Percentiles rank a stretch among this genome's conserved stretches.
These are phyloP conservation scores for Erucastrum elatum DNA, from an alignment of 345 rosid species.

Conservation along the genomic window DNA sequence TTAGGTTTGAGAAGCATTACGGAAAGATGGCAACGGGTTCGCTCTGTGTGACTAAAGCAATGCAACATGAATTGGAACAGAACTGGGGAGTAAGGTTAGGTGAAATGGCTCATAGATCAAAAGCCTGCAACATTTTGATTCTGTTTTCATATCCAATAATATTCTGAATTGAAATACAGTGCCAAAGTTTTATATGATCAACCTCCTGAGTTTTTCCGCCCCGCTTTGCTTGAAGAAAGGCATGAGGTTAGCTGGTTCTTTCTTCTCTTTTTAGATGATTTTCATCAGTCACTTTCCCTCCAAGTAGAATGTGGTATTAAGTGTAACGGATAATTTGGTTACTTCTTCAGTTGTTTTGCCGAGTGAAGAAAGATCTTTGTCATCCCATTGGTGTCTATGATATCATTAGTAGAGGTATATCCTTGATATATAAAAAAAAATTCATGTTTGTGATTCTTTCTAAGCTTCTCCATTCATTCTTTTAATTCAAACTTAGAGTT, in stretches of 20 bases:
- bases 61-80: slow-evolving; percentile 96
- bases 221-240: slow-evolving; percentile 72
- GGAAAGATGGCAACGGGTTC: slow-evolving; percentile 89
- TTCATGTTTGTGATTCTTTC: slow-evolving; percentile 15
- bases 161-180: slow-evolving; percentile 42
- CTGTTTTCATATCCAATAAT: background rate
- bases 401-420: slow-evolving; percentile 62
- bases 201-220: slow-evolving; percentile 89
- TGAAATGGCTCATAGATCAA: slow-evolving; percentile 30
- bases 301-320: background rate
- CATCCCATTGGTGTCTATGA: slow-evolving; percentile 60
- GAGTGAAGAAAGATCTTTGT: slow-evolving; percentile 58
- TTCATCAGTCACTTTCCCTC: background rate
- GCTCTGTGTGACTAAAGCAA: slow-evolving; percentile 85
- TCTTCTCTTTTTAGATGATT: background rate
- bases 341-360: slow-evolving; percentile 67
- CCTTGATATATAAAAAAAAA: background rate
- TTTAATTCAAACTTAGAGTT: slow-evolving; percentile 32
- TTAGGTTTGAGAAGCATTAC: slow-evolving; percentile 79
- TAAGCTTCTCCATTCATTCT: slow-evolving; percentile 10
- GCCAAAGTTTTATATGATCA: slow-evolving; percentile 88
- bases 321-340: slow-evolving; percentile 16
- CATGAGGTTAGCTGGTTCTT: slow-evolving; percentile 61
- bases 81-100: slow-evolving; percentile 96
- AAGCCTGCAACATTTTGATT: slow-evolving; percentile 10